Base-by-base conservation (phyloP, 1,284 basidiomycete species). In the Lentinula novae-zelandiae region DNA sequence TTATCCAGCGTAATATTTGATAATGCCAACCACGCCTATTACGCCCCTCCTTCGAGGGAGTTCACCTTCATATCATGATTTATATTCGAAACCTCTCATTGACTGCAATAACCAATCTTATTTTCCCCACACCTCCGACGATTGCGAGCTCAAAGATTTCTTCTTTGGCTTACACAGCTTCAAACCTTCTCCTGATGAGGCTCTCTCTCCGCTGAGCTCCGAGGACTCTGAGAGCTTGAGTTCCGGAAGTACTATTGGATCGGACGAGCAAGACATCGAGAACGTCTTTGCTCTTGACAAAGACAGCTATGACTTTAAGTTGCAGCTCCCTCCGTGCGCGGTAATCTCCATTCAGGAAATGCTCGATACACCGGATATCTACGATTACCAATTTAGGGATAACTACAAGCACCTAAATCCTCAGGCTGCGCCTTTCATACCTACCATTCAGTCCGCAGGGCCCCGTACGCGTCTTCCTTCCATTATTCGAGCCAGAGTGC, bases 381-480 rank as follows among this genome's bases (percentile, higher is more conserved):
- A 38, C 13, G 53, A 48, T 31, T n/a, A 38, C 46, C 20, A 31
- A 5, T 50, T 55, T 20, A 38, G 48, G 46, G 17, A 49, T 3
- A 33, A 42, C n/a, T 20, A 48, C 31, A 62, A 49, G 39, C 42
- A 55, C 13, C 51, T 63, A 40, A 60, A 63, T 42, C 62, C 62
- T n/a, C 36, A 52, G 5, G 62, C 62, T 39, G 31, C 39, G 12
- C 56, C 59, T 5, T 63, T 63, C 36, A 51, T 60, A 20, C 58
- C 58, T 27, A 9, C 34, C 48, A 12, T 8, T 1, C 31, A 34
- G 17, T 8, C 10, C 20, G 12, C 10, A 53, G 15, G 22, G 33
- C 7, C 48, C 22, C 48, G 31, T 51, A 40, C 57, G n/a, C 51
- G 36, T 4, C 53, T 52, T 52, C 31, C 34, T 13, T 36, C 57